phyloP scores from a whole-genome alignment of 805 yeast genomes.

The Wickerhamomyces pijperi region DNA sequence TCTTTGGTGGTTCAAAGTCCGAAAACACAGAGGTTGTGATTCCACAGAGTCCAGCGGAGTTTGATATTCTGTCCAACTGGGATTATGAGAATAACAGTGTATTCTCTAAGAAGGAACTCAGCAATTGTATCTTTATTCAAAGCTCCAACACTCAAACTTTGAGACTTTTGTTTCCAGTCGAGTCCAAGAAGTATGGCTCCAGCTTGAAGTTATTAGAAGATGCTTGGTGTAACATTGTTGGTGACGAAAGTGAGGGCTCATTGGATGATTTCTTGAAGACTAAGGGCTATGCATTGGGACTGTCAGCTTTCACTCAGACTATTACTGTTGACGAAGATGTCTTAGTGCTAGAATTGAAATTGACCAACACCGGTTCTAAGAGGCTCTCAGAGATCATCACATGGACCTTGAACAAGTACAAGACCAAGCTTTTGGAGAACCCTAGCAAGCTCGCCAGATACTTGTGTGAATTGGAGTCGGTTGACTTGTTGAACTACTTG shows the following conservation, averaged over 20 bases:
- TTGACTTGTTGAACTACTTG: slow-evolving; percentile 34
- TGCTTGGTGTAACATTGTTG: slow-evolving; percentile 48
- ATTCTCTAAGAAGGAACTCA: slow-evolving; percentile 14
- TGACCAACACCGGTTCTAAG: slow-evolving; percentile 36
- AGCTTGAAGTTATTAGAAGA: slow-evolving; percentile 18
- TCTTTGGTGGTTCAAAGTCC: slow-evolving; percentile 1
- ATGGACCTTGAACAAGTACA: slow-evolving; percentile 19
- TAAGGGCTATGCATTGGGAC: slow-evolving; percentile 24
- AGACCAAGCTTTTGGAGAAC: slow-evolving; percentile 5
- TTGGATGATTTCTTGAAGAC: slow-evolving; percentile 29
- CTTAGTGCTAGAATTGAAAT: slow-evolving; percentile 36
- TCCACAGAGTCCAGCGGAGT: slow-evolving; percentile 4
- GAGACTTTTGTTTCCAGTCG: slow-evolving; percentile 37
- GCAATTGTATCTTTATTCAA: slow-evolving; percentile 26
- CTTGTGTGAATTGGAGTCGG: slow-evolving; percentile 35
- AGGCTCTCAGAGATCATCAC: slow-evolving; percentile 24
- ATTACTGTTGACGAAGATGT: slow-evolving; percentile 26
- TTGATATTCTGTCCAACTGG: slow-evolving; percentile 12
- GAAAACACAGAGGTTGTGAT: not conserved
- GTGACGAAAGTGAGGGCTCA: slow-evolving; percentile 49
- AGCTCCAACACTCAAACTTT: slow-evolving; percentile 24
- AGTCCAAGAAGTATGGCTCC: not conserved
- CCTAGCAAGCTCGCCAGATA: slow-evolving; percentile 24
- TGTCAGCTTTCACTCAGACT: slow-evolving; percentile 31
- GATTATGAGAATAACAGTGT: slow-evolving; percentile 7